Percentiles rank a stretch among this genome's conserved stretches.
phyloP scores from a whole-genome alignment of 331 rosid genomes.

The Malus hybrid region DNA sequence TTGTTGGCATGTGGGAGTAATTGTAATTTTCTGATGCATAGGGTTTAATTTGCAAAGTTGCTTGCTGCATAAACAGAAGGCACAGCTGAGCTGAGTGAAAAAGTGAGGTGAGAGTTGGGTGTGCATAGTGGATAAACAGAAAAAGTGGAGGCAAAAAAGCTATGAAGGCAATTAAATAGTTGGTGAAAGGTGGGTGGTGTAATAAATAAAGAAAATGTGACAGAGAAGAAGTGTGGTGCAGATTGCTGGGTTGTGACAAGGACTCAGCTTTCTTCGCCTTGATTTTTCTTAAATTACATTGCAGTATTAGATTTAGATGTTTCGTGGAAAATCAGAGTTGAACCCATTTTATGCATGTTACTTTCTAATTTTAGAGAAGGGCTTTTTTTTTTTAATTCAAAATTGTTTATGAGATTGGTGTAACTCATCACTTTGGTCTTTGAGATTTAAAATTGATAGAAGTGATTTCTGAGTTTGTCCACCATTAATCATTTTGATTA shows the following conservation, averaged over 20 bases:
- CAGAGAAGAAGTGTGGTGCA: constrained; percentile 10
- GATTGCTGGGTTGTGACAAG: constrained; percentile 11
- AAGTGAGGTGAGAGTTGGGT: constrained; percentile 3
- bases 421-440: too few species aligned
- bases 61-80: not conserved
- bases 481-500: too few species aligned
- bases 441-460: too few species aligned
- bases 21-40: too few species aligned
- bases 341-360: too few species aligned
- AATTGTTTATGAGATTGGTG: accelerated
- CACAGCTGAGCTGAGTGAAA: not conserved
- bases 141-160: constrained; percentile 9
- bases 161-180: constrained; percentile 34
- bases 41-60: too few species aligned
- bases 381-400: too few species aligned
- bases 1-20: too few species aligned
- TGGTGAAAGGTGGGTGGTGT: constrained; percentile 53
- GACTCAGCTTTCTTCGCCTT: constrained; percentile 14
- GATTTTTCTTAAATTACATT: constrained; percentile 17
- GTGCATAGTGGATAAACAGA: constrained; percentile 6
- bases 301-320: too few species aligned
- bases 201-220: constrained; percentile 31
- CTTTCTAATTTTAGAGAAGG: too few species aligned
- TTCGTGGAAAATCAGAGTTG: too few species aligned
- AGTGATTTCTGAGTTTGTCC: too few species aligned